Percentiles rank a stretch among this genome's conserved stretches.
Evolutionary conservation across 306 rosid genomes (phyloP).

Genomic region (Cucurbita maxima): DNA sequence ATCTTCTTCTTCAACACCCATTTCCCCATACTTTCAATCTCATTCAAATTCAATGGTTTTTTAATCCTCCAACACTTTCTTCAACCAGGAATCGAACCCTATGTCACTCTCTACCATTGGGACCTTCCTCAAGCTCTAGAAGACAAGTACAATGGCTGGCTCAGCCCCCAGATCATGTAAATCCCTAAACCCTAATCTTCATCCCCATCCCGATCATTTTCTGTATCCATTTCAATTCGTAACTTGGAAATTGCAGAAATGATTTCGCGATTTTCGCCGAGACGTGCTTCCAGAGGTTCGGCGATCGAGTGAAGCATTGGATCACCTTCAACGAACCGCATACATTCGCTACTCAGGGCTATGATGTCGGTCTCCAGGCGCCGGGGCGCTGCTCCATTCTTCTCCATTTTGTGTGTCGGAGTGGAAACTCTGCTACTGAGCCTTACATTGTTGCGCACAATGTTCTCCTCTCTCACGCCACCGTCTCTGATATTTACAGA

Average conservation of each 20-base stretch:
- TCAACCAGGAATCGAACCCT: conserved; percentile 59
- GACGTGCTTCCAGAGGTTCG: conserved; percentile 69
- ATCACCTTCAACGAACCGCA: conserved; percentile 92
- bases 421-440: conserved; percentile 70
- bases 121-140: conserved; percentile 86
- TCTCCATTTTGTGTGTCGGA: conserved; percentile 37
- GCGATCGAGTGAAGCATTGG: conserved; percentile 95
- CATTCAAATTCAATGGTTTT: background rate
- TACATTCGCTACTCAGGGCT: conserved; percentile 68
- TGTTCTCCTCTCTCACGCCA: conserved; percentile 58
- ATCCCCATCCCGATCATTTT: background rate
- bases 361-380: conserved; percentile 71
- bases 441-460: conserved; percentile 86
- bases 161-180: conserved; percentile 59
- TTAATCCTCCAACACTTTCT: background rate
- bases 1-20: background rate
- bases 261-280: conserved; percentile 69
- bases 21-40: background rate
- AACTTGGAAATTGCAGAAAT: conserved; percentile 26
- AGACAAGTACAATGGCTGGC: conserved; percentile 85
- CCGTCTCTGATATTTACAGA: conserved; percentile 40
- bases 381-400: conserved; percentile 85
- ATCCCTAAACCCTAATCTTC: conserved; percentile 10
- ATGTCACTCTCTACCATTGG: conserved; percentile 91
- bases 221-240: background rate